Percentiles rank a stretch among this genome's conserved stretches.
Conservation (phyloP, 2,329 filamentous ascomycete species). For the Epichloe glyceriae region DNA sequence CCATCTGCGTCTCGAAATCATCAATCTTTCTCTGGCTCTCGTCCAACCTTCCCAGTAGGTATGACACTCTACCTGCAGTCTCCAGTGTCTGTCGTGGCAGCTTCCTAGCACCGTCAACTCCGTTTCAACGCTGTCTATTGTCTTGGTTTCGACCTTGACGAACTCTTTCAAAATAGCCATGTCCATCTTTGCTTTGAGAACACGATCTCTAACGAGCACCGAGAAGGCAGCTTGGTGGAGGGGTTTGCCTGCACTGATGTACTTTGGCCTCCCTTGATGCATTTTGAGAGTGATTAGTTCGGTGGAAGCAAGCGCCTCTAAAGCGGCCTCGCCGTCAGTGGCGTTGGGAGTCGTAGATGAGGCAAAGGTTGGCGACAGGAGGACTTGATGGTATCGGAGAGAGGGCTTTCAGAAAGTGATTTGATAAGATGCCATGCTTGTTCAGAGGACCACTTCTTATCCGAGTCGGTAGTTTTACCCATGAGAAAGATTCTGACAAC, state of each 20-base stretch:
- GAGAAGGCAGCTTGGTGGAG: slow-evolving; percentile 78
- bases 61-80: slow-evolving; percentile 52
- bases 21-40: slow-evolving; percentile 63
- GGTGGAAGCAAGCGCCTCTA: slow-evolving; percentile 70
- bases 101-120: slow-evolving; percentile 59
- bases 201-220: slow-evolving; percentile 55
- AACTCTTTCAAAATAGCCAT: slow-evolving; percentile 56
- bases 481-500: slow-evolving; percentile 89
- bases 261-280: slow-evolving; percentile 61
- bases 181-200: slow-evolving; percentile 61
- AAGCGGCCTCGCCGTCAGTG: slow-evolving; percentile 55
- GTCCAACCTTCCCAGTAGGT: slow-evolving; percentile 61
- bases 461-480: slow-evolving; percentile 34
- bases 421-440: slow-evolving; percentile 89
- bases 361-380: slow-evolving; percentile 65
- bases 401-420: slow-evolving; percentile 51
- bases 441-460: slow-evolving; percentile 61
- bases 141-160: slow-evolving; percentile 57
- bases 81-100: slow-evolving; percentile 60
- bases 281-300: slow-evolving; percentile 73
- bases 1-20: slow-evolving; percentile 60
- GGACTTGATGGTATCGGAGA: slow-evolving; percentile 74
- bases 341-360: slow-evolving; percentile 34
- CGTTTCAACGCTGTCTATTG: slow-evolving; percentile 64
- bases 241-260: slow-evolving; percentile 69